phyloP scores from a whole-genome alignment of 768 basidiomycete genomes.

The Leccinum truebloodii region DNA sequence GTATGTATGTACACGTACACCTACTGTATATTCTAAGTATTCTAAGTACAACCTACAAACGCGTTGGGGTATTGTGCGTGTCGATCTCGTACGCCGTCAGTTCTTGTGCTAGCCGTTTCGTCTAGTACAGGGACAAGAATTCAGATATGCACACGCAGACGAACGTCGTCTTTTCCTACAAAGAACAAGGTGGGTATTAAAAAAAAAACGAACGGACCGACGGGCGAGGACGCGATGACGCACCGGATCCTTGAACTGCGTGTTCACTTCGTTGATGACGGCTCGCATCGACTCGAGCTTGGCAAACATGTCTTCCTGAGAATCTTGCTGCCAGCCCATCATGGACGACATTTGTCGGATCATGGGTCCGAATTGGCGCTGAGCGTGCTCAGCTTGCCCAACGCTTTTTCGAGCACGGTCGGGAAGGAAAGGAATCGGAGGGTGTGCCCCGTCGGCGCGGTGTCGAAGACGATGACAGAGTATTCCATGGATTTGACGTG shows the following conservation, averaged over 20 bases:
- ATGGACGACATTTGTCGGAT: slow-evolving; percentile 93
- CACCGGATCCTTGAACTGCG: slow-evolving; percentile 98
- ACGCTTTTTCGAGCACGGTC: slow-evolving; percentile 93
- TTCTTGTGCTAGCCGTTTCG: slow-evolving; percentile 96
- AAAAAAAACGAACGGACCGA: background rate
- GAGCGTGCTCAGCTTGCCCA: slow-evolving; percentile 92
- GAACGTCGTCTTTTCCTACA: slow-evolving; percentile 96
- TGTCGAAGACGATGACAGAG: slow-evolving; percentile 99
- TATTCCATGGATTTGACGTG: slow-evolving; percentile 99
- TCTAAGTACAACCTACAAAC: no score
- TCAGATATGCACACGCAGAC: slow-evolving; percentile 99
- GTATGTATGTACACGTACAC: no score
- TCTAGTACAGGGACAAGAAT: slow-evolving; percentile 97
- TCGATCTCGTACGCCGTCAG: slow-evolving; percentile 94
- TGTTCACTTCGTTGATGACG: slow-evolving; percentile 97
- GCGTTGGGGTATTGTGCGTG: slow-evolving; percentile 73
- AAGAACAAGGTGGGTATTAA: background rate
- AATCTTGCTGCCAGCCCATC: slow-evolving; percentile 89
- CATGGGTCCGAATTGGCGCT: slow-evolving; percentile 96
- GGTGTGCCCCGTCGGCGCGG: slow-evolving; percentile 98
- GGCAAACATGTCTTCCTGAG: slow-evolving; percentile 98
- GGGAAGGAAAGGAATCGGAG: slow-evolving; percentile 99
- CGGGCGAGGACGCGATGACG: slow-evolving; percentile 30
- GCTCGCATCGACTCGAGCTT: slow-evolving; percentile 97
- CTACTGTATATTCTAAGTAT: no score